These are phyloP conservation scores for Nannizzia gypsea DNA, from an alignment of 2,329 filamentous ascomycete genomes.

Conservation along the genomic window DNA sequence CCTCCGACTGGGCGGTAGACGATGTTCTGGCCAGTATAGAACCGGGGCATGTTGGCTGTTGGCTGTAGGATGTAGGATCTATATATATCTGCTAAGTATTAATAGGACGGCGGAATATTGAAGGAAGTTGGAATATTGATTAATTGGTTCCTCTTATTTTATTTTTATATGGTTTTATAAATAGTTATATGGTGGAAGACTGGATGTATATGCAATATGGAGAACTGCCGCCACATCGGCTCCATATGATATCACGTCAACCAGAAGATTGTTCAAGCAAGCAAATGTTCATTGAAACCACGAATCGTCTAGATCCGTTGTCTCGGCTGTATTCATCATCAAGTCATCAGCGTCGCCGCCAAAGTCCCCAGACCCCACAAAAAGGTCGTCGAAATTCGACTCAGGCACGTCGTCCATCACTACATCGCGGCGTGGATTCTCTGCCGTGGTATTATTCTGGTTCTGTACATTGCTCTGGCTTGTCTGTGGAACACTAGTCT, in stretches of 20 bases:
- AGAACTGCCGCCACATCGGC: background rate
- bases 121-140: background rate
- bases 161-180: background rate
- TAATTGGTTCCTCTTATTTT: background rate
- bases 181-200: background rate
- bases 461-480: background rate
- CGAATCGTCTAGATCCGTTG: slow-evolving; percentile 31
- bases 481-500: background rate
- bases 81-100: background rate
- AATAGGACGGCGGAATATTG: background rate
- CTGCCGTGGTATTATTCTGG: slow-evolving; percentile 7
- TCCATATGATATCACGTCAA: background rate
- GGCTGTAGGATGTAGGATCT: background rate
- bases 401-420: slow-evolving; percentile 24
- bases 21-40: background rate
- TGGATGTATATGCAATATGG: background rate
- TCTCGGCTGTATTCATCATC: slow-evolving; percentile 29
- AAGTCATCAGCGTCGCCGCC: slow-evolving; percentile 26
- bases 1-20: slow-evolving; percentile 2
- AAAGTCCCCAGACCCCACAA: slow-evolving; percentile 30
- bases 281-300: slow-evolving; percentile 22
- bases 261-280: background rate
- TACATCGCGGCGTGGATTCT: slow-evolving; percentile 14
- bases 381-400: slow-evolving; percentile 37
- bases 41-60: background rate